Base-by-base conservation (phyloP, 2,329 filamentous ascomycete genomes). In the Akanthomyces lecanii region DNA sequence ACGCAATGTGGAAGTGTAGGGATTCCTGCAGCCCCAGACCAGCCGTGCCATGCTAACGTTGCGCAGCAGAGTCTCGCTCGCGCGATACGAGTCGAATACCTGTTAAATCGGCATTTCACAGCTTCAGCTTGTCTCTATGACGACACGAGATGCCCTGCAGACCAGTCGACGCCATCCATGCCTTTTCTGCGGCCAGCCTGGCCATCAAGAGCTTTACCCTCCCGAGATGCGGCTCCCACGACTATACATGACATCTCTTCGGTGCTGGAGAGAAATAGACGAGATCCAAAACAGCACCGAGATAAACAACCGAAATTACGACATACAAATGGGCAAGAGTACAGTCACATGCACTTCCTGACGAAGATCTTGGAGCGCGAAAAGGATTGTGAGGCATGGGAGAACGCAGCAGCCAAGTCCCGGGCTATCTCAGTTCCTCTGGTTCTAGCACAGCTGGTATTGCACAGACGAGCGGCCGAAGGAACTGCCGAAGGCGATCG, bases 341-440 rank as follows among this genome's bases (percentile, higher is more conserved):
- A 54, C n/a, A 36, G n/a, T 28, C 23, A 54, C 36, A 56, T 62
- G 60, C 40, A 18, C 14, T 28, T 50, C 51, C 30, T 62, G 28
- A 62, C 42, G 12, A 30, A 11, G 21, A 45, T 62, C 5, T 18
- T 62, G 60, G 60, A 62, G 44, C 60, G 60, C 16, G 23, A 21
- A 7, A 30, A 8, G 16, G 28, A 42, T 36, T 40, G 30, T 14
- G 60, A 40, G 16, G 14, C 40, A 48, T 62, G 60, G 60, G 51
- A 62, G 5, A 23, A 33, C 12, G 21, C 14, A 21, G 60, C n/a
- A 11, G 60, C 60, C n/a, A 21, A n/a, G 23, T 50, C 60, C 2
- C 60, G 60, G 30, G n/a, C 25, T 4, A 11, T 42, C 1, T 56
- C 60, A 4, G 21, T 62, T 11, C 52, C 33, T 6, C 48, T 62